Conservation (phyloP, 1,139 yeast species). For the Kodamaea plutei region DNA sequence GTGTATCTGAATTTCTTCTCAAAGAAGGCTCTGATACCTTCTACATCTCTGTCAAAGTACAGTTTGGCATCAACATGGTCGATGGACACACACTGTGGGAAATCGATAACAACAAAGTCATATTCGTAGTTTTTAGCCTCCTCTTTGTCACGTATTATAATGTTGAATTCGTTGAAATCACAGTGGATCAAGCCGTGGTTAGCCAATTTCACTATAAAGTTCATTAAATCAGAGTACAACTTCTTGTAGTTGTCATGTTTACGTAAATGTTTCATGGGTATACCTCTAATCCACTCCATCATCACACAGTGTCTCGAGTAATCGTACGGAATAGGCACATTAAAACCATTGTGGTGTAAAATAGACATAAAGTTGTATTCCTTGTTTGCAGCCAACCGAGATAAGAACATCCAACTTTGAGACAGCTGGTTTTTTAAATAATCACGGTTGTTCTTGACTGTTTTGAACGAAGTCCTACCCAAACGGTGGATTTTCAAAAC, state of each 20-base stretch:
- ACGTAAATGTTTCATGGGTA: slow-evolving; percentile 80
- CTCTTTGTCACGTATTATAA: slow-evolving; percentile 69
- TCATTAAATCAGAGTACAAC: slow-evolving; percentile 81
- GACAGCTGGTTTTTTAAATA: slow-evolving; percentile 68
- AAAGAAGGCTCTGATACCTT: slow-evolving; percentile 81
- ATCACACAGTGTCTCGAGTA: slow-evolving; percentile 87
- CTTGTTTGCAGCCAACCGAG: slow-evolving; percentile 85
- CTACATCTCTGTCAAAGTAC: slow-evolving; percentile 88
- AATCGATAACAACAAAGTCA: slow-evolving; percentile 88
- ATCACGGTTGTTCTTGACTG: slow-evolving; percentile 92
- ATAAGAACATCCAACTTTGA: slow-evolving; percentile 87
- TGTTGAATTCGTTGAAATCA: slow-evolving; percentile 95
- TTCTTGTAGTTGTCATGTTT: slow-evolving; percentile 64
- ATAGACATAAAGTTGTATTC: slow-evolving; percentile 86
- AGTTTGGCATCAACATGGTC: slow-evolving; percentile 85
- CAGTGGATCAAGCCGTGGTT: slow-evolving; percentile 92
- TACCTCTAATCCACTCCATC: slow-evolving; percentile 88
- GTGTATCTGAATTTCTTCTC: slow-evolving; percentile 70
- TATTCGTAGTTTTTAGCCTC: slow-evolving; percentile 48
- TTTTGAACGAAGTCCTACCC: slow-evolving; percentile 89
- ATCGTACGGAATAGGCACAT: slow-evolving; percentile 86
- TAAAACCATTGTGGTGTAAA: slow-evolving; percentile 68
- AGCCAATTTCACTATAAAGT: slow-evolving; percentile 76
- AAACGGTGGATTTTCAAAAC: slow-evolving; percentile 88
- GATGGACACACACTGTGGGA: slow-evolving; percentile 95